These are phyloP conservation scores for Stentor roeselii DNA, from an alignment of 73 alveolate species.

Conservation along the genomic window DNA sequence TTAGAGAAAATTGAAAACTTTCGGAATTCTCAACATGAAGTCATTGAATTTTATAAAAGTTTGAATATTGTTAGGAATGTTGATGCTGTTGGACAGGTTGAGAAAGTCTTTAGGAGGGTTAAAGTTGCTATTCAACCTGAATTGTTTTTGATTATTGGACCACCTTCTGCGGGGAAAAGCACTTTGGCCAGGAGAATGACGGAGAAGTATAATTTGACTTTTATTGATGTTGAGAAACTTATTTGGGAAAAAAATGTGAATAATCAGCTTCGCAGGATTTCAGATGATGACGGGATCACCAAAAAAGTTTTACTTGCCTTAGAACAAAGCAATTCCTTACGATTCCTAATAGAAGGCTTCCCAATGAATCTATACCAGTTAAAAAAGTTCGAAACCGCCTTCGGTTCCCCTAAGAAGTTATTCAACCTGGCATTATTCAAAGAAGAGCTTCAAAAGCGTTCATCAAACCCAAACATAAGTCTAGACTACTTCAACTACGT, in stretches of 20 bases:
- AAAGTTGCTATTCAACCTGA: constrained; percentile 74
- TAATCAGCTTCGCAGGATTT: constrained; percentile 16
- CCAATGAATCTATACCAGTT: constrained; percentile 71
- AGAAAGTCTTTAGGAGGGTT: constrained; percentile 59
- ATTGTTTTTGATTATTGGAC: constrained; percentile 73
- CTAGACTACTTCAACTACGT: not conserved
- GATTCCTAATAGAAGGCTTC: constrained; percentile 73
- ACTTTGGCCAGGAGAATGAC: constrained; percentile 61
- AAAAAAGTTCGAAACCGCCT: constrained; percentile 54
- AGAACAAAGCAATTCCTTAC: constrained; percentile 46
- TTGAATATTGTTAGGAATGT: constrained; percentile 66
- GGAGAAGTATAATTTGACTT: constrained; percentile 60
- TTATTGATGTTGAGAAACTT: constrained; percentile 58
- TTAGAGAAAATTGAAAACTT: constrained; percentile 7
- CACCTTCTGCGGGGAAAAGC: constrained; percentile 78
- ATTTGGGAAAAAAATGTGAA: constrained; percentile 39
- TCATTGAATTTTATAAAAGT: constrained; percentile 58
- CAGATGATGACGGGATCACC: constrained; percentile 48
- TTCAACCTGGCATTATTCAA: constrained; percentile 42
- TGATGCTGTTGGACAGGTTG: constrained; percentile 63
- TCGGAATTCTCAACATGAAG: constrained; percentile 38
- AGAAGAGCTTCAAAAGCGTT: constrained; percentile 50
- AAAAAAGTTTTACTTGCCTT: constrained; percentile 49
- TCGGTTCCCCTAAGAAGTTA: constrained; percentile 38
- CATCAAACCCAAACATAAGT: not conserved